A percentile compares a stretch with the other conserved stretches of the same genome.
These are phyloP conservation scores for Melanomma pulvis-pyrius DNA, from an alignment of 495 filamentous ascomycete species.

Conservation along the genomic window DNA sequence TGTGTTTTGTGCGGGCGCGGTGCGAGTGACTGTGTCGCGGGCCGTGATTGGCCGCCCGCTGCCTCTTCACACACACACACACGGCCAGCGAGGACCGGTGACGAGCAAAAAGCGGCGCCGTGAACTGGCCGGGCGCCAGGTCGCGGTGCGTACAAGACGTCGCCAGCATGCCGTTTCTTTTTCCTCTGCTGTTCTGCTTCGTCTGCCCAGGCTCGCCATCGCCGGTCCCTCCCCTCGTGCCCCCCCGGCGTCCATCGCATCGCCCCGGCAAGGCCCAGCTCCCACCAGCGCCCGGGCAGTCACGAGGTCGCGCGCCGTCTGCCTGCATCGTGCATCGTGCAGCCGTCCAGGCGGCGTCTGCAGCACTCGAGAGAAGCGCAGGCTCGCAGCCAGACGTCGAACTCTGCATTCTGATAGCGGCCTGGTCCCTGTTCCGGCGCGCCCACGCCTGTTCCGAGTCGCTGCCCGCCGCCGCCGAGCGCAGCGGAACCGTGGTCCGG, in stretches of 20 bases:
- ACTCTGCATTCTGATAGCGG: too few relatives aligned
- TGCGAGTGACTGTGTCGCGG: conserved; percentile 13
- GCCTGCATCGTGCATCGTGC: too few relatives aligned
- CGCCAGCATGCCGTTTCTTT: background rate
- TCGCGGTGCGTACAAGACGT: background rate
- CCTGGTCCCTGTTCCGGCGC: background rate
- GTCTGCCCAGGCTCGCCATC: background rate
- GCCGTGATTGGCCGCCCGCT: conserved; percentile 10
- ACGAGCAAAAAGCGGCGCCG: background rate
- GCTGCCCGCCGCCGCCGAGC: background rate
- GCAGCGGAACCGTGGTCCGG: background rate
- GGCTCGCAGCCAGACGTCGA: too few relatives aligned
- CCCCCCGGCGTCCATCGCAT: background rate
- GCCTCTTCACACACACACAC: background rate
- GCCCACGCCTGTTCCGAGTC: background rate
- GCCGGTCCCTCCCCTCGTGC: background rate
- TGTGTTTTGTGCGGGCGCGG: conserved; percentile 11
- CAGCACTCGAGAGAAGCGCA: too few relatives aligned
- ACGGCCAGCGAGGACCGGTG: background rate
- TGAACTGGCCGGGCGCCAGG: too few relatives aligned
- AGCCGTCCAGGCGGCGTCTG: too few relatives aligned
- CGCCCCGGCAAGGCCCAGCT: too few relatives aligned
- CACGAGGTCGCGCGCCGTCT: too few relatives aligned
- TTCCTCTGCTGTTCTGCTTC: too few relatives aligned
- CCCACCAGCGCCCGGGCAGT: background rate